A percentile compares a stretch with the other conserved stretches of the same genome.
These are phyloP conservation scores for Gossypium ekmanianum DNA, from an alignment of 345 rosid genomes.

Conservation along the genomic window DNA sequence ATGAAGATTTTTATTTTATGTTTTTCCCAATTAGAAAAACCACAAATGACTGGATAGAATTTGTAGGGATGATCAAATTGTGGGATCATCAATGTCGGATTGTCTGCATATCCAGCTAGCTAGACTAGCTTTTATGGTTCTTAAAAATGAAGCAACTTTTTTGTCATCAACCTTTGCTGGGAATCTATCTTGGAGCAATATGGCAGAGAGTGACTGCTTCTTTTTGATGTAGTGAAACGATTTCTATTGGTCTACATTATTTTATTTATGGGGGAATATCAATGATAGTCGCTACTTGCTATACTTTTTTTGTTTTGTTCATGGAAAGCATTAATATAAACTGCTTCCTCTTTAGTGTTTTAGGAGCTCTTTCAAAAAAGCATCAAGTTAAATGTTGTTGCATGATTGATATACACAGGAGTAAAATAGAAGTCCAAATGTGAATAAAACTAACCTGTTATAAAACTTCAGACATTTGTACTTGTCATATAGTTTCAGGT, in stretches of 20 bases:
- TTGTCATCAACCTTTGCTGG: not conserved
- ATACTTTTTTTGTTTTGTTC: not conserved
- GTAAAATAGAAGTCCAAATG: not conserved
- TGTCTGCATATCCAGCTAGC: not conserved
- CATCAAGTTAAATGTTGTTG: not conserved
- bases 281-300: not conserved
- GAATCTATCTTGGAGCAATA: not conserved
- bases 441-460: not conserved
- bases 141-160: not conserved
- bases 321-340: not conserved
- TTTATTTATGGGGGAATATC: not conserved
- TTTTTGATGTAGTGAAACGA: not conserved
- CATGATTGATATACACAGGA: not conserved
- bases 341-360: not conserved
- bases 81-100: constrained; percentile 12
- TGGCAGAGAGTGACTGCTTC: not conserved
- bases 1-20: not conserved
- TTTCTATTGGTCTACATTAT: not conserved
- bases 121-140: not conserved
- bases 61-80: not conserved
- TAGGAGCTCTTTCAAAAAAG: not conserved
- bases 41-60: not conserved
- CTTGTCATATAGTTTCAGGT: not conserved
- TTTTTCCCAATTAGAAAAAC: not conserved
- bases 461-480: not conserved